Base-by-base conservation (phyloP, 2,329 filamentous ascomycete genomes). In the Harringtonia lauricola region DNA sequence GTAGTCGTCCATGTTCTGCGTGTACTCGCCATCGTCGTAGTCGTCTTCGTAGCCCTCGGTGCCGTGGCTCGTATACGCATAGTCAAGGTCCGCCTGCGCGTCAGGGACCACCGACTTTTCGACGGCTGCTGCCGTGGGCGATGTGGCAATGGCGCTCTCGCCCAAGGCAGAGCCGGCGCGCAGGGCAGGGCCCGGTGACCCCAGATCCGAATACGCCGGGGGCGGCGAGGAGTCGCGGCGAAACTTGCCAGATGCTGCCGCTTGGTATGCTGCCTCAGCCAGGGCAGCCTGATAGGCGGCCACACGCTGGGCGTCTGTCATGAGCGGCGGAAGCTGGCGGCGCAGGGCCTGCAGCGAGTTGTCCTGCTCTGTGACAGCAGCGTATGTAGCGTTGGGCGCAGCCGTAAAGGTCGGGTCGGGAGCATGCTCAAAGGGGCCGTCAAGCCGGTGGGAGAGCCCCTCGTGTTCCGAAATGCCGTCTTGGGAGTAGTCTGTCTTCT, bases 201-300 rank as follows among this genome's bases (percentile, higher is more conserved):
- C 12, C 17, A 38, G 22, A 12, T 36, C 36, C 4, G 47, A 42
- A 4, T 55, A 54, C 21, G 54, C 55, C 1, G 58, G 58, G 1
- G 62, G 53, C 9, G 70, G 66, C 14, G 68, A 70, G 1, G 66
- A 66, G 44, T 75, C 71, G 14, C 86, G 73, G 15, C 76, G 68
- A 52, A 94, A 90, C 45, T 85, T 81, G 3, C 86, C 86, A 31
- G 81, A 81, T 1, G 78, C 78, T 19, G 79, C 83, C 7, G 88
- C 87, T 56, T 82, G 73, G 48, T 83, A 81, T 10, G 87, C 83
- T 8, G 88, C 90, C 38, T 84, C 81, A 2, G 86, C 87, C 5
- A 96, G 70, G 1, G 88, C 87, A 42, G 83, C 83, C 57, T 95
- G 88, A 55, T 95, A 90, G 35, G 79, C 78, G 45, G 67, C 63